Evolutionary conservation across 2,329 filamentous ascomycete species (phyloP).

Genomic region (Ceratocystis lukuohia): DNA sequence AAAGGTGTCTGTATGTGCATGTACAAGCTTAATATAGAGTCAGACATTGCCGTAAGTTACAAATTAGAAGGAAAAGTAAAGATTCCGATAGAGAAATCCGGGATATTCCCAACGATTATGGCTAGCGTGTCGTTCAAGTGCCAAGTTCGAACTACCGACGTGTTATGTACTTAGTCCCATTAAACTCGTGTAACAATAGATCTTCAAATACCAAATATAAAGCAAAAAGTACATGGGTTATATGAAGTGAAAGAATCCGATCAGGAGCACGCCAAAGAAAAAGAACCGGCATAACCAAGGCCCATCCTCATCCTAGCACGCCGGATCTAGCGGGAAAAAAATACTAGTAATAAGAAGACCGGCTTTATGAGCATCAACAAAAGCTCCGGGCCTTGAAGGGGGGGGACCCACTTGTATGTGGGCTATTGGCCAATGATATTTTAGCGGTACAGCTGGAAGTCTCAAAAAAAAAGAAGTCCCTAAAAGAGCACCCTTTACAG

Average conservation of each 20-base stretch:
- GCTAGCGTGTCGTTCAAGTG: not conserved
- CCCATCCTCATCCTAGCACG: not conserved
- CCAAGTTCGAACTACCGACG: not conserved
- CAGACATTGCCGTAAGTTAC: too few relatives aligned
- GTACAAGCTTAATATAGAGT: too few relatives aligned
- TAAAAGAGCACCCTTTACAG: not conserved
- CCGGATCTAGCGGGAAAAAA: not conserved
- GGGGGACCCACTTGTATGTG: not conserved
- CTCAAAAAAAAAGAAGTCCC: not conserved
- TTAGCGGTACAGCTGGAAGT: slow-evolving; percentile 8
- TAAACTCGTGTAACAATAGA: not conserved
- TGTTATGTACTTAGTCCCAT: not conserved
- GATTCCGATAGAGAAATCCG: not conserved
- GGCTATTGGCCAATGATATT: not conserved
- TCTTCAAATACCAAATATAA: too few relatives aligned
- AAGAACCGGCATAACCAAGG: not conserved
- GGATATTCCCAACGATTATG: too few relatives aligned
- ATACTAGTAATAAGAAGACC: not conserved
- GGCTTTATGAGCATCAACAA: not conserved
- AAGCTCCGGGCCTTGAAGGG: not conserved
- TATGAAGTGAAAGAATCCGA: not conserved
- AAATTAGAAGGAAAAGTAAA: too few relatives aligned
- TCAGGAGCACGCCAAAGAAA: not conserved
- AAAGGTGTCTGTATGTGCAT: too few relatives aligned
- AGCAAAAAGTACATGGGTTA: not conserved